Evolutionary conservation across 768 basidiomycete genomes (phyloP), one percentile per base, ranked within the genome.

Genomic region (Arthromyces matolae): DNA sequence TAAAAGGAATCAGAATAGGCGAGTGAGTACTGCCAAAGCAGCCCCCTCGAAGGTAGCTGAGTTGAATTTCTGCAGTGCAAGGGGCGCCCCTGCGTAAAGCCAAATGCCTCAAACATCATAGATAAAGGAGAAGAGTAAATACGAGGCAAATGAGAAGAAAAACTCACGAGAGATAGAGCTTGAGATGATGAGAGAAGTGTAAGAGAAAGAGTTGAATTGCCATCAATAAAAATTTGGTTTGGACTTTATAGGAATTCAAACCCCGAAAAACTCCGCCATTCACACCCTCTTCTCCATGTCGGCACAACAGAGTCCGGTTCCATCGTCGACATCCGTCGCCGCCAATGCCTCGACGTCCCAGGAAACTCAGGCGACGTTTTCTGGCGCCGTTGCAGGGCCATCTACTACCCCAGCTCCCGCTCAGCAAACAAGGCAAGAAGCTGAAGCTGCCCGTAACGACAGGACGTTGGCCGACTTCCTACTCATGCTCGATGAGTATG

Each of bases 401-500:
- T 60, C 66, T 19, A 60, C 71, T 13, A 57, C 64, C 4, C 51
- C 41, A 3, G 16, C 59, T 42, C 67, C 62, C 14, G 50, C 67
- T 3, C 71, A 61, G 18, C 79, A 81, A 54, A 72, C 84, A 2
- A 79, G 86, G 34, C 84, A 87, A 55, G 81, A 80, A 5, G 79
- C 85, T 14, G 89, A 90, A 58, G 86, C 87, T 53, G 89, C 89
- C 0, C 73, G 89, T 57, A 92, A 92, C 61, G 94, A 97, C 68
- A 77, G 87, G 41, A 94, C 90, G 1, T 65, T 98, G 40, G 90
- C 90, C 5, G 93, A 97, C 62, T 94, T 98, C 59, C 77, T 98
- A 73, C 74, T 94, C 31, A 92, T 95, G 91, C 73, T 98, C 25
- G 95, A 98, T 58, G 93, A 95, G 39, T 97, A 96, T 61, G 91